phyloP scores from a whole-genome alignment of 345 rosid species.

The Hibiscus tridactylites region DNA sequence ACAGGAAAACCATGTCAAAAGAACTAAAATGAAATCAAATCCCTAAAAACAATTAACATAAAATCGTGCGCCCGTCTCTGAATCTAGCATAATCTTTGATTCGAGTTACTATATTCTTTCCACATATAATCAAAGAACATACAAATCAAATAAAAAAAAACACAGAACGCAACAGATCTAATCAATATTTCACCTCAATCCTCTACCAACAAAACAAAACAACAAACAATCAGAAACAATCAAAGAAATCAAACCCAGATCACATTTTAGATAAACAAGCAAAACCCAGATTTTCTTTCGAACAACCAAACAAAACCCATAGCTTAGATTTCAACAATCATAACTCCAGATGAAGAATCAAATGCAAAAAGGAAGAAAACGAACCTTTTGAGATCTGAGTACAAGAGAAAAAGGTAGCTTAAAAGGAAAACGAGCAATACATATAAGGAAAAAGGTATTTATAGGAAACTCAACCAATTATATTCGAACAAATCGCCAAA shows the following conservation, averaged over 20 bases:
- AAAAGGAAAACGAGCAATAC: not conserved
- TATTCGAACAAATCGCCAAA: slow-evolving; percentile 5
- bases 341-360: not conserved
- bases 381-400: slow-evolving; percentile 4
- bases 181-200: too few species aligned
- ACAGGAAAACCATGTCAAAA: not conserved
- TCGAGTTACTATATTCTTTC: too few species aligned
- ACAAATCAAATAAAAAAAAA: too few species aligned
- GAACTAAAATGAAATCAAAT: not conserved
- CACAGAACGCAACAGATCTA: too few species aligned
- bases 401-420: not conserved
- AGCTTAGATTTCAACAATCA: not conserved
- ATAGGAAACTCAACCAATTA: slow-evolving; percentile 11
- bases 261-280: not conserved
- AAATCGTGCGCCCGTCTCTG: too few species aligned
- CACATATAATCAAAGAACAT: too few species aligned
- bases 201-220: too few species aligned
- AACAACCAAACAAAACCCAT: not conserved
- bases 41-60: too few species aligned
- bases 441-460: not conserved
- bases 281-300: not conserved
- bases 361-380: not conserved
- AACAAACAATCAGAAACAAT: too few species aligned
- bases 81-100: too few species aligned
- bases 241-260: too few species aligned